Base-by-base conservation (phyloP, 139 green algal genomes). In the Chlorella sp. region DNA sequence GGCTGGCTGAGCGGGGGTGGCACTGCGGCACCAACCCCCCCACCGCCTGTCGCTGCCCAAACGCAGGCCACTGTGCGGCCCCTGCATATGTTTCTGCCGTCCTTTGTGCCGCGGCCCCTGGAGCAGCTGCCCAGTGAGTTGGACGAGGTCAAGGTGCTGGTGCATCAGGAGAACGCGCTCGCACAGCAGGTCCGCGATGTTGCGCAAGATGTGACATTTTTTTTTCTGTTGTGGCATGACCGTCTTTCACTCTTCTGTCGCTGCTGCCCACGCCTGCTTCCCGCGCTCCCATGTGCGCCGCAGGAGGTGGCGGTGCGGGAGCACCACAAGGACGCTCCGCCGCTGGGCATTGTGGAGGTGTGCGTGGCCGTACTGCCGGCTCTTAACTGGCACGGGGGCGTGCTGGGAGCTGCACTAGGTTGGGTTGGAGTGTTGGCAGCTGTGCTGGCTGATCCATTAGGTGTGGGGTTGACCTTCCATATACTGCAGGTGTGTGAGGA, bases 121-220 rank as follows among this genome's bases (percentile, higher is more conserved):
- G 76, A 82, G 67, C 64, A 82, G 76, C 76, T 82, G 15, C 33
- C 55, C 14, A 19, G 33, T 3, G 76, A 82, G 29, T 41, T 56
- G 2, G 76, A 82, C 56, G 76, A 82, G 38, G 67, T 82, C 38
- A 55, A 66, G 1, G 29, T 74, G n/a, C 60, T 82, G 6, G 67
- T 76, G 35, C 5, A 35, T 21, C 61, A 67, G 40, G 76, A 82
- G 21, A 43, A 53, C 23, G 31, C n/a, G 19, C 67, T 82, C n/a
- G 42, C 59, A 3, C 51, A 77, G 15, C 66, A 82, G 66, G 76
- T 77, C 1, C 36, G 62, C 27, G 41, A 27, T 15, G 27, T 42
- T 25, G 19, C 6, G 8, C 9, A 27, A 17, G 42, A 38, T 55
- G 21, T 41, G 8, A 38, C 11, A 6, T 42, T 45, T 45, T 14